Evolutionary conservation across 257 asterid species (phyloP), one percentile per base, ranked within the genome.

Genomic region (Capsicum chinense): DNA sequence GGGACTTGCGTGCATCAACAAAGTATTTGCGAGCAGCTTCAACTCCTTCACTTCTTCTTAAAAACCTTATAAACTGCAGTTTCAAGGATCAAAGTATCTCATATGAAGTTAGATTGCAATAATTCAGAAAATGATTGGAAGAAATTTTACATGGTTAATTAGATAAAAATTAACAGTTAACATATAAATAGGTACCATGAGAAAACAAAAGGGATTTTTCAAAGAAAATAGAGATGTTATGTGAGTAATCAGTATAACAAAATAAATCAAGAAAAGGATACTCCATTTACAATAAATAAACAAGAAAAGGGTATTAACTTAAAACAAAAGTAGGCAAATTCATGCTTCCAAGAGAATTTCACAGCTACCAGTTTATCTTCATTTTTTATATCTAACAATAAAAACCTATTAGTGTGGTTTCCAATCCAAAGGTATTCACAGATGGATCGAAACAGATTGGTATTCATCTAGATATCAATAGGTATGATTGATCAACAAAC

Each of bases 11-110:
- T 71, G 98, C 97, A 87, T 97, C 98, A 85, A 95, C 85, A 80
- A 97, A 97, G 91, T 91, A 92, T 87, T 89, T 95, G 64, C 98
- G 98, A 85, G 99, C 98, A 71, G 97, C 98, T 88, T 95, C 99
- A 83, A 90, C 93, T 85, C 99, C 99, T 89, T 97, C 99, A 13
- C 95, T 97, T 89, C 99, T 92, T 88, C 98, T 92, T 88, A 97
- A 83, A 86, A 97, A 95, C 82, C 98, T 94, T 83, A 95, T 89
- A 83, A 89, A 97, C 99, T 95, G 93, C 89, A 85, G 66, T 6
- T 37, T 26, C 84, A 83, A 5, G 19, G 19, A 52, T 26, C 12
- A 71, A 44, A 71, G n/a, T 13, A 47, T 42, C 58, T 71, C 79
- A 71, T 44, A 19, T 69, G 54, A 69, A 69, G 79, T 71, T 44